Conservation (phyloP, 2,329 filamentous ascomycete genomes). For the Nothophaeocryptopus gaeumannii region DNA sequence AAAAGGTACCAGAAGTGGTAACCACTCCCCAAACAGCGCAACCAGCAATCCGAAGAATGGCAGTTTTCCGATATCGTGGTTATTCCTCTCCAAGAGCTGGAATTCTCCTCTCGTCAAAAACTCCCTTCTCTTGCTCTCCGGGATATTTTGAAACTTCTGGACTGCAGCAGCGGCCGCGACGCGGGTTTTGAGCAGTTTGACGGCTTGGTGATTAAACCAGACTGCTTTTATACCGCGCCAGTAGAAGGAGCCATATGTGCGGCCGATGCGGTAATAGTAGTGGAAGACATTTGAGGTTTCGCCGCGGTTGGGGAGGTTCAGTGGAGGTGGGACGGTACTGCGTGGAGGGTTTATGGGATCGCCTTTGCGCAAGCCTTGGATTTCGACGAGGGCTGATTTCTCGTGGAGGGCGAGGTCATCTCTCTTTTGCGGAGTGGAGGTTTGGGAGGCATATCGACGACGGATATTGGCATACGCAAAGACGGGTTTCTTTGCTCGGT, state of each 20-base stretch:
- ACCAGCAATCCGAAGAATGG: constrained; percentile 76
- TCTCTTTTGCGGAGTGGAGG: not conserved
- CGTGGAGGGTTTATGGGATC: constrained; percentile 65
- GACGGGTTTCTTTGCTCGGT: not conserved
- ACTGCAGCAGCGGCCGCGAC: constrained; percentile 32
- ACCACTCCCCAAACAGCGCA: constrained; percentile 79
- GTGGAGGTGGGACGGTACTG: constrained; percentile 68
- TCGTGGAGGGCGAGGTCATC: constrained; percentile 16
- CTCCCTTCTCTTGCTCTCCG: not conserved
- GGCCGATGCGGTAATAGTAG: constrained; percentile 63
- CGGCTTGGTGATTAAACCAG: constrained; percentile 59
- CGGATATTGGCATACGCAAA: not conserved
- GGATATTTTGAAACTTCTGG: not conserved
- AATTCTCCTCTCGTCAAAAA: constrained; percentile 63
- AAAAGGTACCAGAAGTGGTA: constrained; percentile 72
- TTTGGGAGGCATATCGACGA: constrained; percentile 8
- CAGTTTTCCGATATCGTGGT: constrained; percentile 71
- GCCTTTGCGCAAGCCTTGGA: constrained; percentile 45
- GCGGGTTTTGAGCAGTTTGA: constrained; percentile 47
- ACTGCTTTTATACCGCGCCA: constrained; percentile 77
- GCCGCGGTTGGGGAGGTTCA: constrained; percentile 60
- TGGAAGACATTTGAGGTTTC: constrained; percentile 45
- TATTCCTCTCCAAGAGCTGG: constrained; percentile 66
- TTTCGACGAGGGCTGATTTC: constrained; percentile 21
- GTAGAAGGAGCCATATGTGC: constrained; percentile 81